Evolutionary conservation across 306 rosid genomes (phyloP), one percentile per base, ranked within the genome.

Genomic region (Vicia sativa): DNA sequence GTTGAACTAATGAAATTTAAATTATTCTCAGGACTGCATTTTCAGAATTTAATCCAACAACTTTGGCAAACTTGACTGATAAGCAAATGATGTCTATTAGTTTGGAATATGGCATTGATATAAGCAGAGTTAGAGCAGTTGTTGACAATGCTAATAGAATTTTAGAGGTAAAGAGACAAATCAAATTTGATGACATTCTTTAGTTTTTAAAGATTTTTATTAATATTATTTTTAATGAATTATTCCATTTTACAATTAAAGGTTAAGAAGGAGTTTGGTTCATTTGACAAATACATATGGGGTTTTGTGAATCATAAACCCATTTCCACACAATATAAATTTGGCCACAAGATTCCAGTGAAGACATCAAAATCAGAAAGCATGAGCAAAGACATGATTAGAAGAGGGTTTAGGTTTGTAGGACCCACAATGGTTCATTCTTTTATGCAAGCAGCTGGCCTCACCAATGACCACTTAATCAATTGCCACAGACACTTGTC

Each of bases 281-380:
- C 96, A 71, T 85, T 93, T 74, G 80, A 85, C 54, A 88, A 86
- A 48, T 93, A 93, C 62, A 75, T 93, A 1, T 93, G 96, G 97
- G 96, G 97, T 3, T 90, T 93, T 82, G 91, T 93, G 38, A 93
- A 87, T 80, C 78, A 88, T 39, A 88, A 87, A 66, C 89, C 92
- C 2, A 88, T 93, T 70, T 88, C 83, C 9, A 88, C 95, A 7
- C 96, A 90, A n/a, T 84, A 90, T 90, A 93, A 88, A 45, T 81
- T 87, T 41, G 92, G 95, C 44, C 81, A 93, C 73, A 93, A 83
- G 77, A 85, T 88, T 34, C 96, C 97, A 64, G 96, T 84, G 73
- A 93, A 90, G 91, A 93, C 96, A 12, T 93, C 99, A 71, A 93
- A 93, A 78, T 93, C 99, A 44, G 99, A 90, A 60, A 82, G 79